Evolutionary conservation across 805 yeast species (phyloP), one percentile per base, ranked within the genome.

Genomic region (Millerago galiae): DNA sequence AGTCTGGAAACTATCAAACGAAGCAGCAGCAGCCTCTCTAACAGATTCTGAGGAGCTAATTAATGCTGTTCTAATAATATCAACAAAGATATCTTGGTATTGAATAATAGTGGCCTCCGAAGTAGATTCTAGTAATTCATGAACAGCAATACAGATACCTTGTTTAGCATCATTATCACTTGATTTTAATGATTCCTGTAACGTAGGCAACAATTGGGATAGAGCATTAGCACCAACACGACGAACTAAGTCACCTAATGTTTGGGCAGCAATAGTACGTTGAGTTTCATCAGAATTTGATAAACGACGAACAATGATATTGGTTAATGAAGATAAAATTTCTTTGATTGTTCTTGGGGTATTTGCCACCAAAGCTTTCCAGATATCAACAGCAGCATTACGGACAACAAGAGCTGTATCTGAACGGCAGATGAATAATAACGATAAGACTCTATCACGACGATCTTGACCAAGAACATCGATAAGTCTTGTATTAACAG

Each of bases 321-420:
- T 75, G 5, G 93, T 85, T 50, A 93, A 76, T 5, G 88, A 72
- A 26, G 96, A 95, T 48, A 93, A 65, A 47, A 93, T 88, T 61
- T 90, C 97, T 68, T 86, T 91, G 37, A 93, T 83, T 4, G 96
- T 86, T 58, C 85, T 80, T 34, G 99, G 98, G 17, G 99, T 93
- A 61, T 93, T 93, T 37, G 95, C 85, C 40, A 93, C 97, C 58
- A 93, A 71, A 0, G 96, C 88, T 66, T 90, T 90, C 99, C 99
- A 93, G 37, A 93, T 88, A 55, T 93, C 96, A 46, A 87, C 78
- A 11, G 98, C 81, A 21, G 95, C 85, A 50, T 79, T 79, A 55
- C 99, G 81, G 24, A 93, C 99, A 51, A 81, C 72, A 52, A 87
- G 87, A 31, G 93, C 77, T 32, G 81, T 77, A 68, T 93, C 99